A percentile compares a stretch with the other conserved stretches of the same genome.
phyloP scores from a whole-genome alignment of 73 alveolate genomes.

The Paramecium octaurelia region DNA sequence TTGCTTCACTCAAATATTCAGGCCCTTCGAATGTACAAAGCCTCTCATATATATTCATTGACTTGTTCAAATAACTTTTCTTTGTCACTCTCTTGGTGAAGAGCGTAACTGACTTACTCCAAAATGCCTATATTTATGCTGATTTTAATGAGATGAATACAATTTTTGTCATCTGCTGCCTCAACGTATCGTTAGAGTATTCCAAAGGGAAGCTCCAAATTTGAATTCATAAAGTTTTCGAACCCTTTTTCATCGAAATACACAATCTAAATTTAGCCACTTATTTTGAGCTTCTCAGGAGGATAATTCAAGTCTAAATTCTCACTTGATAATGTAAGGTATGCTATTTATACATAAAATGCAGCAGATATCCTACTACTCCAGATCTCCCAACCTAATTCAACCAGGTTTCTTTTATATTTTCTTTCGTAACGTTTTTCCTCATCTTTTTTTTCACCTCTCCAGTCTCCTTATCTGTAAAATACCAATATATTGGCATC shows the following conservation, averaged over 20 bases:
- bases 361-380: constrained; percentile 32
- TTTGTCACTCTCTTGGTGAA: constrained; percentile 1
- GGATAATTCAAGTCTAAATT: constrained; percentile 45
- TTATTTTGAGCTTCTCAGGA: neutral
- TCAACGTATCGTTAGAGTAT: constrained; percentile 43
- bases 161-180: constrained; percentile 40
- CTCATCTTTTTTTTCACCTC: constrained; percentile 34
- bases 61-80: neutral
- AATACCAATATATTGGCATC: constrained; percentile 51
- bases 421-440: constrained; percentile 33
- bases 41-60: constrained; percentile 44
- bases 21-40: constrained; percentile 43
- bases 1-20: constrained; percentile 46
- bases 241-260: constrained; percentile 14
- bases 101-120: constrained; percentile 46
- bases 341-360: neutral
- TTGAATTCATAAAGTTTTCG: neutral
- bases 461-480: constrained; percentile 33
- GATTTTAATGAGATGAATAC: neutral
- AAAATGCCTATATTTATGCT: constrained; percentile 41
- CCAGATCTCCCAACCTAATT: constrained; percentile 28
- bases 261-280: constrained; percentile 15
- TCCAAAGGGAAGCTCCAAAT: constrained; percentile 17
- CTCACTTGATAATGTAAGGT: neutral
- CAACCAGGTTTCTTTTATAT: constrained; percentile 23